Evolutionary conservation across 331 rosid species (phyloP).

Genomic region (Malus hybrid): DNA sequence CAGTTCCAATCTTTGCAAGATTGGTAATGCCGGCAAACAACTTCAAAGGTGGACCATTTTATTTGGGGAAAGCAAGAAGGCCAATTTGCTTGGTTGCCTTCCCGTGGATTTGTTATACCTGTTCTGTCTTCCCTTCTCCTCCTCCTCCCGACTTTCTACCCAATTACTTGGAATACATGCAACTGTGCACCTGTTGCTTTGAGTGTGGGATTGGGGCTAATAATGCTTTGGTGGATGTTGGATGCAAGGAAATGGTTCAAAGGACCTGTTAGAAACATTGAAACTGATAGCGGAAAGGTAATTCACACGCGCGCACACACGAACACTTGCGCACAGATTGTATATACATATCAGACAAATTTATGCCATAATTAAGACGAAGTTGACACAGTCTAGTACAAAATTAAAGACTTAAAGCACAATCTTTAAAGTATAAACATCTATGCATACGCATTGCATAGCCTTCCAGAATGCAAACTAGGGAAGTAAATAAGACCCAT

Average conservation of each 20-base stretch:
- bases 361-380: background rate
- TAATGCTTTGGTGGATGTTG: slow-evolving; percentile 74
- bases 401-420: background rate
- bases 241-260: slow-evolving; percentile 86
- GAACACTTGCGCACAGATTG: background rate
- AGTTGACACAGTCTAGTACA: background rate
- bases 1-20: slow-evolving; percentile 75
- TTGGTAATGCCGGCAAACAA: slow-evolving; percentile 57
- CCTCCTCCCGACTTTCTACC: slow-evolving; percentile 54
- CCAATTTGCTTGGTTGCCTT: slow-evolving; percentile 59
- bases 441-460: no score
- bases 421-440: background rate
- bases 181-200: slow-evolving; percentile 59
- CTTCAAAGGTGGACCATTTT: slow-evolving; percentile 68
- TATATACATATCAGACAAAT: background rate
- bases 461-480: slow-evolving; percentile 6
- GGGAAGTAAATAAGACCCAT: slow-evolving; percentile 32
- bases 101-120: slow-evolving; percentile 71
- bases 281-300: slow-evolving; percentile 32
- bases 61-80: slow-evolving; percentile 69
- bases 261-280: slow-evolving; percentile 74
- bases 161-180: slow-evolving; percentile 57
- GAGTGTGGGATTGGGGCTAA: slow-evolving; percentile 38
- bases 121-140: slow-evolving; percentile 41
- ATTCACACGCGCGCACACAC: background rate